These are phyloP conservation scores for Fusarium buharicum DNA, from an alignment of 2,329 filamentous ascomycete species.

Conservation along the genomic window DNA sequence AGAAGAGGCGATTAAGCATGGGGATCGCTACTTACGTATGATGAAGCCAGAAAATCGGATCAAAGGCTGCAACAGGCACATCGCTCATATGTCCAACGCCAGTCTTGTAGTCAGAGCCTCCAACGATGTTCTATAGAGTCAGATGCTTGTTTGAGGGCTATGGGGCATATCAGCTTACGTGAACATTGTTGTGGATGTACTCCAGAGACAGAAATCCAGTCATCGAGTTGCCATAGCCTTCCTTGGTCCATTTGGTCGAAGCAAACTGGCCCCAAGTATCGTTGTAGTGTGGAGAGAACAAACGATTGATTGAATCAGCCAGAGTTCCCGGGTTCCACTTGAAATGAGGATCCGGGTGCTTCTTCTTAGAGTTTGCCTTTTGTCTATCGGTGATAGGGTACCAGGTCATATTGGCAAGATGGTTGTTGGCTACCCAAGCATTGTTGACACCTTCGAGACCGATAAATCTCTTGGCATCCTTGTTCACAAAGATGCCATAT, in stretches of 20 bases:
- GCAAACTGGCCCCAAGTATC: neutral
- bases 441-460: conserved; percentile 20
- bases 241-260: neutral
- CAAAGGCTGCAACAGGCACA: conserved; percentile 68
- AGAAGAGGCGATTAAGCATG: neutral
- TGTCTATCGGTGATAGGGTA: neutral
- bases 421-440: neutral
- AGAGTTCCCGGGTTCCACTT: conserved; percentile 29
- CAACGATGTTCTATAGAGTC: too few species aligned
- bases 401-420: too few species aligned
- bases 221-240: conserved; percentile 2
- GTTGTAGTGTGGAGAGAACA: conserved; percentile 35
- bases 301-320: conserved; percentile 39
- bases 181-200: conserved; percentile 54
- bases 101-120: neutral
- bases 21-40: conserved; percentile 54
- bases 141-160: too few species aligned
- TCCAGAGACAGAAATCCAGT: conserved; percentile 47
- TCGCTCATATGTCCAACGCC: conserved; percentile 59
- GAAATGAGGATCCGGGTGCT: too few species aligned
- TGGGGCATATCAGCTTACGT: conserved; percentile 32
- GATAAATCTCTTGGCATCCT: neutral
- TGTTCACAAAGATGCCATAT: conserved; percentile 10
- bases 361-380: conserved; percentile 32
- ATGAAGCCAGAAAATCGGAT: conserved; percentile 72